Conservation (phyloP, 2,329 filamentous ascomycete genomes). For the Mycocentrospora acerina region DNA sequence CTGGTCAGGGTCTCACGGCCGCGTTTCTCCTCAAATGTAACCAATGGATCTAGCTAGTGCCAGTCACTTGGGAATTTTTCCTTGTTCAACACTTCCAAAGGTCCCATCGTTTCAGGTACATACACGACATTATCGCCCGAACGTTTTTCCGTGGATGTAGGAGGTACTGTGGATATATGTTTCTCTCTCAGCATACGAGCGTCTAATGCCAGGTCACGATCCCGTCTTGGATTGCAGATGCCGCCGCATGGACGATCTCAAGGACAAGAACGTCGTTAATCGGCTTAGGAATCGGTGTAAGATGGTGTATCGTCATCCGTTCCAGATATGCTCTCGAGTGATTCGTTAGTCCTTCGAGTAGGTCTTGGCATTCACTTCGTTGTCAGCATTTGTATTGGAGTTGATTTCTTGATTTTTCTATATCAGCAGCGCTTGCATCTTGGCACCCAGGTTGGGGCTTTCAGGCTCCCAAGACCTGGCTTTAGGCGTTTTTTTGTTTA, state of each 20-base stretch:
- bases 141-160: background rate
- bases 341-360: background rate
- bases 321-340: background rate
- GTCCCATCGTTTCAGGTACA: no score
- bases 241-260: no score
- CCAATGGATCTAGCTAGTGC: no score
- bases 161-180: no score
- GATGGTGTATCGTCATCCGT: background rate
- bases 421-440: conserved; percentile 37
- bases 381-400: background rate
- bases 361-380: background rate
- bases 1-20: no score
- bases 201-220: no score
- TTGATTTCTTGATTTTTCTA: conserved; percentile 23
- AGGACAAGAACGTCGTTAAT: no score
- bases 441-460: conserved; percentile 30
- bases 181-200: no score
- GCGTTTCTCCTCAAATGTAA: no score
- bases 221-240: no score
- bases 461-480: conserved; percentile 23
- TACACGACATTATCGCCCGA: background rate
- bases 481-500: conserved; percentile 30
- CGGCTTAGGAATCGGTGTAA: no score
- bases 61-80: no score
- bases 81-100: background rate